Conservation (phyloP, 2,329 filamentous ascomycete species). For the Epichloe elymi region DNA sequence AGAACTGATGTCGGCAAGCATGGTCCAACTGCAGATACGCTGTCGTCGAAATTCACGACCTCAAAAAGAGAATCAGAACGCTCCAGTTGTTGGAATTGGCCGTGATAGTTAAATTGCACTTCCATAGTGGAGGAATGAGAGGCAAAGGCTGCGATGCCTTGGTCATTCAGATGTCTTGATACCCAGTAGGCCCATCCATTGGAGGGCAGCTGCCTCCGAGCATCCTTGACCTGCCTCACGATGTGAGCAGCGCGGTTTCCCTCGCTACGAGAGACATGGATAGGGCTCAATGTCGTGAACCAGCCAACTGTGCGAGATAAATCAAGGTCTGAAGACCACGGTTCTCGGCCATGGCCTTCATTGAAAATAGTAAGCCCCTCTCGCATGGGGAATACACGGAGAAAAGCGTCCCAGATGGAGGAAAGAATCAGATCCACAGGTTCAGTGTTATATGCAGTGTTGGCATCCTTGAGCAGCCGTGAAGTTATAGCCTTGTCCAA, state of each 20-base stretch:
- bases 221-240: constrained; percentile 1
- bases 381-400: constrained; percentile 13
- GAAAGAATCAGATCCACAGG: constrained; percentile 21
- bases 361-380: constrained; percentile 16
- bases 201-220: background rate
- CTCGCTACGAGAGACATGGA: constrained; percentile 5
- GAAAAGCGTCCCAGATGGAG: constrained; percentile 16
- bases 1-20: constrained; percentile 1
- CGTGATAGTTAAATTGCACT: constrained; percentile 7
- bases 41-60: constrained; percentile 5
- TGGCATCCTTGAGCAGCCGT: constrained; percentile 4
- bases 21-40: background rate
- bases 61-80: constrained; percentile 9
- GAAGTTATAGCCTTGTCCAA: constrained; percentile 2
- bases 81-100: constrained; percentile 8
- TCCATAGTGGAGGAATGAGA: constrained; percentile 3
- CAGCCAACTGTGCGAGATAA: constrained; percentile 23
- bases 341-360: constrained; percentile 15
- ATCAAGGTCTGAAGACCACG: constrained; percentile 16
- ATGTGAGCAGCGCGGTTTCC: background rate
- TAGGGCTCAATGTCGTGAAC: constrained; percentile 24
- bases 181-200: constrained; percentile 4
- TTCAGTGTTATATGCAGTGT: constrained; percentile 16
- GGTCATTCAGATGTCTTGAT: background rate
- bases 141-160: background rate